Base-by-base conservation (phyloP, 768 basidiomycete species). In the Kwoniella mangroviensis region DNA sequence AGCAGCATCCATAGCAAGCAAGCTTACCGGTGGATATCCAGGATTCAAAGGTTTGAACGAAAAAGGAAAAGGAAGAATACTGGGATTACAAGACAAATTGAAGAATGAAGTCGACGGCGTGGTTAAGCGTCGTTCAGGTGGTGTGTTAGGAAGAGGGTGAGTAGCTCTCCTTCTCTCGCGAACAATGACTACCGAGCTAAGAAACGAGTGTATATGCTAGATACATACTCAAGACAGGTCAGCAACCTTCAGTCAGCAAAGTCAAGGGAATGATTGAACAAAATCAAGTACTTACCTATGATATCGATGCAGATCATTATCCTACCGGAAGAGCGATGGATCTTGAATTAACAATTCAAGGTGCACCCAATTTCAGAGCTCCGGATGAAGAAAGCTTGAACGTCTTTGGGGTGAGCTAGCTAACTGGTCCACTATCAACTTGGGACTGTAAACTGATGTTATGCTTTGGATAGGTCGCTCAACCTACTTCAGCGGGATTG, bases 221-320 rank as follows among this genome's bases (percentile, higher is more conserved):
- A 0, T 93, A 94, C 81, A 95, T 99, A 65, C 84, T 99, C 75
- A 99, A 98, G 86, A 95, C 94, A 19, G 95, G 97, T 84, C 86
- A 90, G 81, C 81, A 90, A 92, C 91, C 91, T 42, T 91, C 91
- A 70, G 91, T 58, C 54, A 45, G 51, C 60, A 63, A 56, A 61
- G 12, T 63, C 21, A 63, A 56, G 21, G 49, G 61, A 43, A 40
- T 66, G 11, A 22, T 21, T 21, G 26, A 54, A 28, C 21, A 65
- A 19, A 56, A 56, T 68, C 45, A 43, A 45, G 90, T 89, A 70
- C 73, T 80, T 7, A 60, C 73, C 62, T 65, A 58, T 68, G 45
- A 60, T 52, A 51, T 49, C 53, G 66, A 62, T 42, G 40, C 70
- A 68, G 82, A 84, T 63, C 83, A 83, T 34, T 82, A 84, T 53